These are phyloP conservation scores for Myxozyma neotropica DNA, from an alignment of 805 yeast genomes.

Conservation along the genomic window DNA sequence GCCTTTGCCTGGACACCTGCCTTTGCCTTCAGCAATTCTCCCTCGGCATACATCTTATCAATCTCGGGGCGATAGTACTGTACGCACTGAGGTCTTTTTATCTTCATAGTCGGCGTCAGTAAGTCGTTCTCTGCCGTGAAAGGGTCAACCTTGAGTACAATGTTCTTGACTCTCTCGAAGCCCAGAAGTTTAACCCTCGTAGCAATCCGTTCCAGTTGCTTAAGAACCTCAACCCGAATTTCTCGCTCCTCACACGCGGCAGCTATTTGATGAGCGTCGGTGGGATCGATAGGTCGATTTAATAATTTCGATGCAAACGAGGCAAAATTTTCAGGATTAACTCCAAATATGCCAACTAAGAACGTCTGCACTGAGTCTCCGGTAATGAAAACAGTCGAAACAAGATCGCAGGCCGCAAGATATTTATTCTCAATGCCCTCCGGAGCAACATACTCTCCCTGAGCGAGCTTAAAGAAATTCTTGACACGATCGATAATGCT, in stretches of 20 bases:
- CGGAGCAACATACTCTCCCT: slow-evolving; percentile 72
- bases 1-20: slow-evolving; percentile 3
- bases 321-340: slow-evolving; percentile 54
- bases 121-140: slow-evolving; percentile 60
- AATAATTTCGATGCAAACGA: slow-evolving; percentile 37
- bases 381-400: slow-evolving; percentile 60
- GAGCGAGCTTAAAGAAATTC: slow-evolving; percentile 71
- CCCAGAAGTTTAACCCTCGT: slow-evolving; percentile 53
- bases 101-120: slow-evolving; percentile 67
- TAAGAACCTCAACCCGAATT: slow-evolving; percentile 47
- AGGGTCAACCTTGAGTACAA: slow-evolving; percentile 59
- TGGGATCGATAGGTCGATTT: slow-evolving; percentile 35
- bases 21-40: slow-evolving; percentile 36
- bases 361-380: slow-evolving; percentile 63
- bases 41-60: slow-evolving; percentile 53
- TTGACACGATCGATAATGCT: slow-evolving; percentile 72
- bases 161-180: slow-evolving; percentile 63
- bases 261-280: slow-evolving; percentile 41
- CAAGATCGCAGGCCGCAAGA: slow-evolving; percentile 53
- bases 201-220: slow-evolving; percentile 46
- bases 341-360: slow-evolving; percentile 64
- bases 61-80: slow-evolving; percentile 49
- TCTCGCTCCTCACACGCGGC: slow-evolving; percentile 42
- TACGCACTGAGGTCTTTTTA: slow-evolving; percentile 55
- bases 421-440: slow-evolving; percentile 72